A percentile compares a stretch with the other conserved stretches of the same genome.
These are phyloP conservation scores for Tetraselmis striata DNA, from an alignment of 139 green algal genomes.

Conservation along the genomic window DNA sequence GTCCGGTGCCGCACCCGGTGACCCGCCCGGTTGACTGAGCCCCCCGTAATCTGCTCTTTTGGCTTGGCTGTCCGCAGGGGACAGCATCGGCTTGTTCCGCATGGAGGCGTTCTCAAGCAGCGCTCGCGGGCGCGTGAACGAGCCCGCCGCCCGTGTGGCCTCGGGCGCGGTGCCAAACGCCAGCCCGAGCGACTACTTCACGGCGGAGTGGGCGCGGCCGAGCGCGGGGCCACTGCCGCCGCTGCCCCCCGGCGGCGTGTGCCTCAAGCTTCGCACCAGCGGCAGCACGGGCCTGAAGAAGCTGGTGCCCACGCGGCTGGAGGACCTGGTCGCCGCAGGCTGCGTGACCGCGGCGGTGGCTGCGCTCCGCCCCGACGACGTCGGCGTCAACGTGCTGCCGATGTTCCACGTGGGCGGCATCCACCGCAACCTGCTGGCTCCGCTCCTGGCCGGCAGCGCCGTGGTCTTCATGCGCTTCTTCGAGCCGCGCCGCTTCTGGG, in stretches of 20 bases:
- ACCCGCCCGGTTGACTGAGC: too few relatives aligned
- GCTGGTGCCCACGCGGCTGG: background rate
- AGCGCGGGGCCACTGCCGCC: too few relatives aligned
- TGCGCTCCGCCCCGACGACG: background rate
- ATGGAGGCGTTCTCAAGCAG: background rate
- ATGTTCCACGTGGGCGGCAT: conserved; percentile 91
- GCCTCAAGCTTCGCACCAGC: background rate
- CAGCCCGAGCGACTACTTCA: background rate
- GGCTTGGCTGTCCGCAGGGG: background rate
- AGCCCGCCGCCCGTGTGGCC: background rate
- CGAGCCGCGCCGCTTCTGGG: conserved; percentile 64
- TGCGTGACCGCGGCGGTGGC: background rate
- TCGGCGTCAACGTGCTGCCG: conserved; percentile 40
- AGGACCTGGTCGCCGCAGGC: background rate
- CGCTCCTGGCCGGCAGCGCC: conserved; percentile 46
- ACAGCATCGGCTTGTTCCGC: background rate
- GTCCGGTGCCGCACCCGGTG: too few relatives aligned
- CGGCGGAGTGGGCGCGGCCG: background rate
- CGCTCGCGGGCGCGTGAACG: background rate
- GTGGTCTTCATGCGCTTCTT: conserved; percentile 61
- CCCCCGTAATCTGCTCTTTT: background rate
- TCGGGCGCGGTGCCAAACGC: background rate
- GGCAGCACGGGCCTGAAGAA: background rate
- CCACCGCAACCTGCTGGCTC: conserved; percentile 65
- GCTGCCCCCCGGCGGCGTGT: background rate